Evolutionary conservation across 176 grass and related monocot genomes (phyloP).

Genomic region (Phoenix dactylifera): DNA sequence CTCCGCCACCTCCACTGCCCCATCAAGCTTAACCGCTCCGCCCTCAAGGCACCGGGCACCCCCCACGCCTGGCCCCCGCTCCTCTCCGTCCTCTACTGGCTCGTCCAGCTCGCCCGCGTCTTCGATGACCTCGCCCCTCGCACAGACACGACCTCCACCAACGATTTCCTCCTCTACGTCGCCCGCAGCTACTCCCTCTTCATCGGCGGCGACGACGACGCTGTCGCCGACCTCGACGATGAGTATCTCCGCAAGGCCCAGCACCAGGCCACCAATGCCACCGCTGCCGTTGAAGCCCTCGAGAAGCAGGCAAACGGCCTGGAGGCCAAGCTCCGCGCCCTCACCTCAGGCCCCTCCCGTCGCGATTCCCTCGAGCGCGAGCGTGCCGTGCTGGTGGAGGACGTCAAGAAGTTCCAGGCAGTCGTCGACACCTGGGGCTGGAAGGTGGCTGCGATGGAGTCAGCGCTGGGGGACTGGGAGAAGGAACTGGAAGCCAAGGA

Average conservation of each 20-base stretch:
- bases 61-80: slow-evolving; percentile 73
- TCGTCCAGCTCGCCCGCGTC: slow-evolving; percentile 34
- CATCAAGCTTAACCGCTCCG: slow-evolving; percentile 51
- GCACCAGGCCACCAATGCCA: not conserved
- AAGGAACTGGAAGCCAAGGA: slow-evolving; percentile 59
- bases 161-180: slow-evolving; percentile 42
- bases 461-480: slow-evolving; percentile 12
- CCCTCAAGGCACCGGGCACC: slow-evolving; percentile 65
- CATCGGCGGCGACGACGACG: slow-evolving; percentile 40
- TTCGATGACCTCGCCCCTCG: slow-evolving; percentile 1
- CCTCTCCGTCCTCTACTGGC: slow-evolving; percentile 73
- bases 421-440: slow-evolving; percentile 52
- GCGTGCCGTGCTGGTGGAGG: slow-evolving; percentile 32
- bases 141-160: not conserved
- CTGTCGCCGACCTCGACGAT: slow-evolving; percentile 41
- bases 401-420: slow-evolving; percentile 59
- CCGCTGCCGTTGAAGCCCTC: slow-evolving; percentile 2
- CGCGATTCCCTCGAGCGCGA: slow-evolving; percentile 29
- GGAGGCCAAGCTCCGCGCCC: slow-evolving; percentile 26
- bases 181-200: slow-evolving; percentile 42
- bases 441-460: slow-evolving; percentile 51
- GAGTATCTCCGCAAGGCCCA: slow-evolving; percentile 47
- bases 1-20: slow-evolving; percentile 44
- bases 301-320: slow-evolving; percentile 50
- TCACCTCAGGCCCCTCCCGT: slow-evolving; percentile 31